Conservation (phyloP, 768 basidiomycete species). For the Boletus tomentosulus region DNA sequence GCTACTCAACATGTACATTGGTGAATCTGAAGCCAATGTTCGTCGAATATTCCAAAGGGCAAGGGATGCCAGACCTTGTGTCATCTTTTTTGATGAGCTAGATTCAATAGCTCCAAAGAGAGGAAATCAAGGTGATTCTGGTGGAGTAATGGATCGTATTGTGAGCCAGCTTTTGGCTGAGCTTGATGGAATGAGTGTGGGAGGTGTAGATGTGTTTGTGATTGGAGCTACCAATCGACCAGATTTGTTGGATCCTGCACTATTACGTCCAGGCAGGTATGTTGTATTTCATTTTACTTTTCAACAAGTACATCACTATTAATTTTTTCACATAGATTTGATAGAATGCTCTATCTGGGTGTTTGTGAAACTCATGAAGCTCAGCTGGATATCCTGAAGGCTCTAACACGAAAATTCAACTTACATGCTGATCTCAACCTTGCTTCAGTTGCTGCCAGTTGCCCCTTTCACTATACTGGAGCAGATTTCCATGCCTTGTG, state of each 20-base stretch:
- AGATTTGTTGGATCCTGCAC: conserved; percentile 84
- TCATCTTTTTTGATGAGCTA: conserved; percentile 95
- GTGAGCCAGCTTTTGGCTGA: conserved; percentile 93
- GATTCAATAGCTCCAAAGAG: conserved; percentile 94
- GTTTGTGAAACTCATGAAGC: conserved; percentile 84
- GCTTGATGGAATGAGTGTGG: conserved; percentile 81
- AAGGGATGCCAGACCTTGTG: conserved; percentile 87
- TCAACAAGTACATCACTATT: background rate
- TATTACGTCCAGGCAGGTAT: conserved; percentile 84
- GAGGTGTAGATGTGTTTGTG: conserved; percentile 78
- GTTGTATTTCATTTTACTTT: conserved; percentile 11
- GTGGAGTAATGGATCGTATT: conserved; percentile 97
- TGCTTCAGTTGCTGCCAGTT: conserved; percentile 56
- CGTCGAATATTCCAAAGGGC: conserved; percentile 88
- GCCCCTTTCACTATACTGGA: conserved; percentile 93
- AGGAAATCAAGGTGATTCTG: conserved; percentile 93
- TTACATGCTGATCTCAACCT: conserved; percentile 69
- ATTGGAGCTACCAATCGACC: conserved; percentile 96
- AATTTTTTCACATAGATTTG: conserved; percentile 60
- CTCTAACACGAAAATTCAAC: conserved; percentile 89
- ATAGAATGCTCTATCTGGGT: conserved; percentile 93
- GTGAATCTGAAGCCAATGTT: conserved; percentile 97
- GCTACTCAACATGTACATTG: conserved; percentile 96
- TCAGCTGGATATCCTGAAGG: conserved; percentile 82
- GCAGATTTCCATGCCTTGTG: conserved; percentile 98